Percentiles rank a stretch among this genome's conserved stretches.
Conservation (phyloP, 305 asterid species). For the Fraxinus latifolia region DNA sequence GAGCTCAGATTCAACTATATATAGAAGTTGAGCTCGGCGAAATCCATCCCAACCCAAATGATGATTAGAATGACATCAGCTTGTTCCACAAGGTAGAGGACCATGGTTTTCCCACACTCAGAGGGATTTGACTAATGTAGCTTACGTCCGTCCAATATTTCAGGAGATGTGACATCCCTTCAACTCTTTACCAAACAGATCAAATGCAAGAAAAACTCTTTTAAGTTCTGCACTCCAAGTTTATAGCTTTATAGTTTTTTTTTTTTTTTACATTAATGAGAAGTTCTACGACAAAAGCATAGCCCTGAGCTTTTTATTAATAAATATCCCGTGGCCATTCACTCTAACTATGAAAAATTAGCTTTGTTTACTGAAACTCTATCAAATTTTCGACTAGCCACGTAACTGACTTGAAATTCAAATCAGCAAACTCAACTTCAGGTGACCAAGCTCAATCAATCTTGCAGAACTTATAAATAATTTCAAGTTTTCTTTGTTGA, state of each 20-base stretch:
- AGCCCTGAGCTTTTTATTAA: background rate
- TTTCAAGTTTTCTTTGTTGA: background rate
- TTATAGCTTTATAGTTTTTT: background rate
- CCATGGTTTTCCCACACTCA: background rate
- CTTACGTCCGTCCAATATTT: background rate
- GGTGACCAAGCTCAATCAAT: background rate
- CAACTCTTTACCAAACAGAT: background rate
- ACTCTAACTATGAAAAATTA: background rate
- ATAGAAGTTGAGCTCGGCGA: background rate
- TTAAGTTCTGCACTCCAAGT: background rate
- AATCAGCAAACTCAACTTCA: background rate
- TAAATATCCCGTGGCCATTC: background rate
- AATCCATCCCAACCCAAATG: background rate
- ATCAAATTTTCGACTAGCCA: background rate
- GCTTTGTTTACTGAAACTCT: background rate
- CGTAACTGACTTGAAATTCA: background rate
- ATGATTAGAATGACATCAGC: background rate
- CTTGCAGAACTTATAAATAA: background rate
- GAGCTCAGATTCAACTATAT: background rate
- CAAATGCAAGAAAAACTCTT: background rate
- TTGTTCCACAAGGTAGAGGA: background rate
- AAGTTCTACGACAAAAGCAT: background rate
- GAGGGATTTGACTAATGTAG: background rate
- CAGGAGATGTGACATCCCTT: background rate
- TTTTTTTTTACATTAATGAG: background rate